Percentiles rank a stretch among this genome's conserved stretches.
Conservation (phyloP, 768 basidiomycete species). For the Leccinum disarticulatum region DNA sequence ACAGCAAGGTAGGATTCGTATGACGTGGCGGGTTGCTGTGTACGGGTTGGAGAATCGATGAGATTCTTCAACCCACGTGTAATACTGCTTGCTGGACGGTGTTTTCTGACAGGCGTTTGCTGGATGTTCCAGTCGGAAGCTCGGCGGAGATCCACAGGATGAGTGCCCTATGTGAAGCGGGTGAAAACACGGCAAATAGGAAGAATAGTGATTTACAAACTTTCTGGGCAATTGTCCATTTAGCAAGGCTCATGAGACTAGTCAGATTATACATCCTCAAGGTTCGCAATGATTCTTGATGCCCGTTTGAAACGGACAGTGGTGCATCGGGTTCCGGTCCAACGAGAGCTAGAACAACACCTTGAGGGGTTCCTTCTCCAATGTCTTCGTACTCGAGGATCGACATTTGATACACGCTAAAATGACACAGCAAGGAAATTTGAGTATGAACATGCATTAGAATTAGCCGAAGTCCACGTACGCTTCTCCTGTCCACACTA, state of each 20-base stretch:
- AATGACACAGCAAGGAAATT: neutral
- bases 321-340: conserved; percentile 57
- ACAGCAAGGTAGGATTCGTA: conserved; percentile 33
- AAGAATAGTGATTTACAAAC: conserved; percentile 35
- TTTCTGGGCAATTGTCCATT: conserved; percentile 70
- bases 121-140: conserved; percentile 52
- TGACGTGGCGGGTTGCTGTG: conserved; percentile 26
- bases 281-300: conserved; percentile 53
- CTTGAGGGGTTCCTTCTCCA: conserved; percentile 61
- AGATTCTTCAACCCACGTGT: conserved; percentile 65
- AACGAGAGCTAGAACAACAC: conserved; percentile 76
- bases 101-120: conserved; percentile 44
- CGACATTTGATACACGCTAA: conserved; percentile 75
- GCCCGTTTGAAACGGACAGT: conserved; percentile 36
- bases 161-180: conserved; percentile 43
- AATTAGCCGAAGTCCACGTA: conserved; percentile 32
- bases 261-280: conserved; percentile 84
- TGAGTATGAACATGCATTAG: neutral
- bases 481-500: conserved; percentile 81
- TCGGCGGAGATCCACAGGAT: conserved; percentile 59
- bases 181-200: conserved; percentile 9
- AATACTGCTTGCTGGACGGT: conserved; percentile 56
- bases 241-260: conserved; percentile 71
- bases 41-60: conserved; percentile 37
- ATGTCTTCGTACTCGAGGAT: conserved; percentile 62